A percentile compares a stretch with the other conserved stretches of the same genome.
These are phyloP conservation scores for Colletotrichum theobromicola DNA, from an alignment of 2,329 filamentous ascomycete genomes.

Conservation along the genomic window DNA sequence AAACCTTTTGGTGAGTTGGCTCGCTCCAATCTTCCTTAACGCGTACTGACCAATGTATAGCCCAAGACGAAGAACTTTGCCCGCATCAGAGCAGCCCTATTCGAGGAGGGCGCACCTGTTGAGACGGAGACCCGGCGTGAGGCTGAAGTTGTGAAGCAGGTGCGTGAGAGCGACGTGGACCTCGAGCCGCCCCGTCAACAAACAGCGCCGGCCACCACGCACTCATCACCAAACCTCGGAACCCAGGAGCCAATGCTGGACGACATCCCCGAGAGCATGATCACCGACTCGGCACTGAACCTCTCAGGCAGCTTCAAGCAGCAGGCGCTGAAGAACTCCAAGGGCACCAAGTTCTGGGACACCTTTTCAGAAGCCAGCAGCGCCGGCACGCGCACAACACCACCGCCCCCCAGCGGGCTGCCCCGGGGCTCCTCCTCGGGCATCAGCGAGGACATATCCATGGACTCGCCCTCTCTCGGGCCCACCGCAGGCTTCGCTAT, in stretches of 20 bases:
- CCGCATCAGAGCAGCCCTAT: slow-evolving; percentile 85
- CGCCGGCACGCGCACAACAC: slow-evolving; percentile 53
- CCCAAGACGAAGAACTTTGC: slow-evolving; percentile 97
- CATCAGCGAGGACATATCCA: slow-evolving; percentile 72
- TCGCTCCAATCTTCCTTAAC: not conserved
- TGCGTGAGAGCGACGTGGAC: slow-evolving; percentile 84
- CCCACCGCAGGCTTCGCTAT: slow-evolving; percentile 38
- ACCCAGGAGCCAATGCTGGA: slow-evolving; percentile 66
- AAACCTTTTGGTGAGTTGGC: slow-evolving; percentile 77
- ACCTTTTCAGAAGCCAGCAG: slow-evolving; percentile 73
- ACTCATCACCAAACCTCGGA: slow-evolving; percentile 74
- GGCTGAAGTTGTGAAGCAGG: slow-evolving; percentile 93
- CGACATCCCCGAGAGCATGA: slow-evolving; percentile 73
- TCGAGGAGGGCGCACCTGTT: slow-evolving; percentile 86
- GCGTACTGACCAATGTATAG: slow-evolving; percentile 50
- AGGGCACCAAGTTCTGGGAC: slow-evolving; percentile 78
- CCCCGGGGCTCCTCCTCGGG: slow-evolving; percentile 64
- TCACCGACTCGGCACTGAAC: slow-evolving; percentile 57
- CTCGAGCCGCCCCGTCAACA: slow-evolving; percentile 51
- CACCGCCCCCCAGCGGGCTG: slow-evolving; percentile 70
- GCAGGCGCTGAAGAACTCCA: slow-evolving; percentile 74
- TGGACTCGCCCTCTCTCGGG: slow-evolving; percentile 68
- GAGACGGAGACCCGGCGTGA: slow-evolving; percentile 90
- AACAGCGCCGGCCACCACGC: slow-evolving; percentile 59
- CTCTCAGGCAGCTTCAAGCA: slow-evolving; percentile 75